Percentiles rank a stretch among this genome's conserved stretches.
Conservation (phyloP, 2,329 filamentous ascomycete species). For the Alternaria ventricosa region DNA sequence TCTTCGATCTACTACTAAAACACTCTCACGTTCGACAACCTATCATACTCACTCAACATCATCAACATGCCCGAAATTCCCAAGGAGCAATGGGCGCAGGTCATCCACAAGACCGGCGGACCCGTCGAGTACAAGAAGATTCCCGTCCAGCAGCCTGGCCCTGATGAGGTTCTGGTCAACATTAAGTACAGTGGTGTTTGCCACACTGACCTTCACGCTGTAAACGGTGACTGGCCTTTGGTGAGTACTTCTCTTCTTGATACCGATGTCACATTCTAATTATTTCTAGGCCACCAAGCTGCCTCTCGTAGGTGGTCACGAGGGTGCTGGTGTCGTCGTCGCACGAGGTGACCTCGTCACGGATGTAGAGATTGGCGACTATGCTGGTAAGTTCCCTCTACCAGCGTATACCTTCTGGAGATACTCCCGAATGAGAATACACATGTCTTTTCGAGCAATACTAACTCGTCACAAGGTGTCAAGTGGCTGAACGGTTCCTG, state of each 20-base stretch:
- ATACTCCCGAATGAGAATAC: neutral
- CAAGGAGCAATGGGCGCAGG: conserved; percentile 87
- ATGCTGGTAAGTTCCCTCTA: conserved; percentile 60
- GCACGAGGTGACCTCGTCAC: conserved; percentile 77
- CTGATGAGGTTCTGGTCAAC: conserved; percentile 91
- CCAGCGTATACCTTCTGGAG: neutral
- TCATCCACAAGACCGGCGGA: conserved; percentile 81
- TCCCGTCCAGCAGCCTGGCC: conserved; percentile 78
- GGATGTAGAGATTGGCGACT: conserved; percentile 78
- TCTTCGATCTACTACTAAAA: conserved; percentile 13
- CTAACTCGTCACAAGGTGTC: conserved; percentile 58
- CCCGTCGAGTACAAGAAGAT: conserved; percentile 78
- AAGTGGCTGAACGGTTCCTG: conserved; percentile 93
- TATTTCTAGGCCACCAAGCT: conserved; percentile 67
- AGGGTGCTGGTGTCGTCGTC: conserved; percentile 83
- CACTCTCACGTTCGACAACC: neutral
- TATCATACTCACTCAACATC: neutral
- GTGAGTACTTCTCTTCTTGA: conserved; percentile 21
- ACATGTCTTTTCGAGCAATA: neutral
- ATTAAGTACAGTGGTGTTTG: conserved; percentile 90
- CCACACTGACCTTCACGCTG: conserved; percentile 83
- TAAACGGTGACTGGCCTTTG: conserved; percentile 90
- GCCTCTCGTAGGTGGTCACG: conserved; percentile 81
- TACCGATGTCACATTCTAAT: conserved; percentile 19
- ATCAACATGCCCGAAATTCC: conserved; percentile 67